phyloP scores from a whole-genome alignment of 768 basidiomycete genomes.

The Russula sp. region DNA sequence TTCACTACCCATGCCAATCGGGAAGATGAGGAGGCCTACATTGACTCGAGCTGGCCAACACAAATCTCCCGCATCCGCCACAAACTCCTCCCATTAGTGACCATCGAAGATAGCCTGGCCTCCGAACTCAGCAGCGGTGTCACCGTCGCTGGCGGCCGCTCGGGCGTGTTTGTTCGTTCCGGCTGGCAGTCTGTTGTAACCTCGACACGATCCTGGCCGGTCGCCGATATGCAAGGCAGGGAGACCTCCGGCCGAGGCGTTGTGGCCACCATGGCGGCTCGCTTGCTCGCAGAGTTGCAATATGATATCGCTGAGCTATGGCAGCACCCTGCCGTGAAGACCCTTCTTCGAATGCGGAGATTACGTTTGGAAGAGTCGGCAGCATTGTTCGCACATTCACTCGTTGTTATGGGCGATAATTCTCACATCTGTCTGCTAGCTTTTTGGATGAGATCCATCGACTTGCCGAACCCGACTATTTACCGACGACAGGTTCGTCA shows the following conservation, averaged over 20 bases:
- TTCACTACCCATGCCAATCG: slow-evolving; percentile 14
- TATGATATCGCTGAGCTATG: slow-evolving; percentile 58
- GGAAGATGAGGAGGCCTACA: slow-evolving; percentile 16
- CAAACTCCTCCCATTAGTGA: slow-evolving; percentile 53
- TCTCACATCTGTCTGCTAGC: slow-evolving; percentile 32
- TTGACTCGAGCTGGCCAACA: slow-evolving; percentile 28
- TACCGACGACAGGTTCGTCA: slow-evolving; percentile 57
- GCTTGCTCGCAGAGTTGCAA: slow-evolving; percentile 42
- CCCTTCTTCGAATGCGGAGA: slow-evolving; percentile 48
- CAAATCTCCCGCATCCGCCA: slow-evolving; percentile 48
- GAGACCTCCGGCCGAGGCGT: slow-evolving; percentile 28
- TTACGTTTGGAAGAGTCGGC: slow-evolving; percentile 70
- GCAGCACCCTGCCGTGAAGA: slow-evolving; percentile 58
- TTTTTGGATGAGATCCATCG: slow-evolving; percentile 61
- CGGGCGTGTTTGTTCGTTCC: slow-evolving; percentile 58
- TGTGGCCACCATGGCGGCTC: slow-evolving; percentile 47
- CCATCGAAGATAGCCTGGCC: slow-evolving; percentile 60
- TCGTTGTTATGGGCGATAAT: background rate
- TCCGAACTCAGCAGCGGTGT: slow-evolving; percentile 62
- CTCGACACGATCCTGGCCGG: slow-evolving; percentile 37
- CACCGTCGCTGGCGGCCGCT: slow-evolving; percentile 49
- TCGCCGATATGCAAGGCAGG: slow-evolving; percentile 30
- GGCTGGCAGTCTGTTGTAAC: slow-evolving; percentile 64
- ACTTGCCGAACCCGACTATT: slow-evolving; percentile 60
- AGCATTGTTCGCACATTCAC: slow-evolving; percentile 50